Evolutionary conservation across 169 alveolate genomes (phyloP), one percentile per base, ranked within the genome.

Genomic region (Eimeria zaria): DNA sequence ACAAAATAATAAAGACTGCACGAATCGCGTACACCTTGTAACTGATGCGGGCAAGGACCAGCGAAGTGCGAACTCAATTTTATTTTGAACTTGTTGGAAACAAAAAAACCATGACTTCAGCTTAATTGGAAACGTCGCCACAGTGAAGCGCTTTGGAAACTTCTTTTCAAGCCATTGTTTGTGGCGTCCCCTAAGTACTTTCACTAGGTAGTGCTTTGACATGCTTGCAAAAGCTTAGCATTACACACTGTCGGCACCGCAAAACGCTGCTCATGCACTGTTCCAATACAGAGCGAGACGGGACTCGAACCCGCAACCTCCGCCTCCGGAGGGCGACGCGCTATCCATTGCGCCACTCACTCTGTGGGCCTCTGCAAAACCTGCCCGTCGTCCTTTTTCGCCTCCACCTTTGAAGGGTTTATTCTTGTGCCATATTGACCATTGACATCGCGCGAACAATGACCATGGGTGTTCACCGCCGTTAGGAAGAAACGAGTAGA

Each of bases 261-360:
- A n/a, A n/a, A n/a, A n/a, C n/a, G n/a, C n/a, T n/a, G n/a, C n/a
- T n/a, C n/a, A n/a, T n/a, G n/a, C n/a, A n/a, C n/a, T n/a, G n/a
- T n/a, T n/a, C n/a, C n/a, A 36, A 55, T 24, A 84, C 41, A 84
- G 96, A 91, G 96, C 91, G 96, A 98, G 99, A 98, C 98, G 99
- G 99, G 99, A 98, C 99, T 98, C 99, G 99, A 98, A 98, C 99
- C 99, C 99, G 98, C 99, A 98, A 98, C 98, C 99, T 98, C 98
- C 98, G 99, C 99, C 99, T 98, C 99, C 99, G 99, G 99, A 98
- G 99, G 99, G 99, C 99, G 98, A 98, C 99, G 99, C 99, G 99
- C 99, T 98, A 98, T 98, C 99, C 99, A 98, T 98, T 98, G 97
- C 99, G 99, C 99, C 99, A 98, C 99, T 71, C 96, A 51, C 91